Conservation (phyloP, 495 filamentous ascomycete genomes). For the Penicillium robsamsonii region DNA sequence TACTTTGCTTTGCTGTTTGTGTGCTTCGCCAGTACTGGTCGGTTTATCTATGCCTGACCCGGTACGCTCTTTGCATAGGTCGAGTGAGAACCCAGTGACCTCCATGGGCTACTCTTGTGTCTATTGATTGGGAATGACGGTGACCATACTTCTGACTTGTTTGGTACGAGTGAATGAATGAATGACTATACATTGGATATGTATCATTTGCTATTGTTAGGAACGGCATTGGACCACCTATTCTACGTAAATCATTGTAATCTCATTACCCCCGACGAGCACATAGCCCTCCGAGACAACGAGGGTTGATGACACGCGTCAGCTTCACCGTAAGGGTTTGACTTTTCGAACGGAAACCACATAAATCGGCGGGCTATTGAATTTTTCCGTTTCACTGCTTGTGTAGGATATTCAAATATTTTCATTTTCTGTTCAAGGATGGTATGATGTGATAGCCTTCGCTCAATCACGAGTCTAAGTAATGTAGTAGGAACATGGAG, state of each 20-base stretch:
- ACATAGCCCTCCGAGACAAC: background rate
- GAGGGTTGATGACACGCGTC: background rate
- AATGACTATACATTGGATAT: conserved; percentile 32
- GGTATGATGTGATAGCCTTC: background rate
- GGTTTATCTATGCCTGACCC: background rate
- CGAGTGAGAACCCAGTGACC: background rate
- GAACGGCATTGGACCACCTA: background rate
- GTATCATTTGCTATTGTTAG: background rate
- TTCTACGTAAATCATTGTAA: background rate
- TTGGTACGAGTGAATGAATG: conserved; percentile 45
- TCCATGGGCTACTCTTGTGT: conserved; percentile 16
- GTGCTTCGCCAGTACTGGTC: background rate
- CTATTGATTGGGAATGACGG: conserved; percentile 3
- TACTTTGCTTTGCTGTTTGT: background rate
- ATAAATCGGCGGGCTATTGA: background rate
- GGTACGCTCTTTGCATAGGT: conserved; percentile 1
- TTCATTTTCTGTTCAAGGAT: background rate
- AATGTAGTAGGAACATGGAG: background rate
- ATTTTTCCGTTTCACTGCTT: background rate
- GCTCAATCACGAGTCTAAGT: background rate
- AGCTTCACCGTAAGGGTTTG: background rate
- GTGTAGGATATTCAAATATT: background rate
- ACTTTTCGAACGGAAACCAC: background rate
- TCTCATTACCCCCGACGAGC: background rate
- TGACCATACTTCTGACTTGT: conserved; percentile 13